These are phyloP conservation scores for Chenopodium quinoa DNA, from an alignment of 148 eudicot species.

Conservation along the genomic window DNA sequence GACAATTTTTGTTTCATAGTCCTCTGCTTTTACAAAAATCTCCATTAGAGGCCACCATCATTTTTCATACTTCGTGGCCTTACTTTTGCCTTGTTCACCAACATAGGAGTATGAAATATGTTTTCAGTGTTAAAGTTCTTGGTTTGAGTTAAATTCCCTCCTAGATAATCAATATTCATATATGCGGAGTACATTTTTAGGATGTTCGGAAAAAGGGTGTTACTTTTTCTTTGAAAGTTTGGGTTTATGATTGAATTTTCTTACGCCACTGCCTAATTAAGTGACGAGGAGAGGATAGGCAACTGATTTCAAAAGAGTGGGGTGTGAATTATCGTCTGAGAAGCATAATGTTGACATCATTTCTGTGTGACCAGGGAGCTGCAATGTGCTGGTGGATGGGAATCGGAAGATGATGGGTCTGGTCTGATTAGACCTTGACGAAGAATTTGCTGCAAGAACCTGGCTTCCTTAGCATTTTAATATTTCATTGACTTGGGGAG, in stretches of 20 bases:
- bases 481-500: constrained; percentile 7
- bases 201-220: neutral
- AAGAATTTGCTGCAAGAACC: neutral
- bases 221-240: too few species aligned
- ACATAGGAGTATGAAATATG: neutral
- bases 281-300: neutral
- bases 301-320: neutral
- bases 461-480: neutral
- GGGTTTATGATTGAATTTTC: neutral
- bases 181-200: neutral
- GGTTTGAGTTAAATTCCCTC: neutral
- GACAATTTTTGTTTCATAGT: neutral
- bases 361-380: constrained; percentile 41
- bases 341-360: neutral
- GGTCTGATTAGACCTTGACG: constrained; percentile 24
- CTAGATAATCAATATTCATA: too few species aligned
- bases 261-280: neutral
- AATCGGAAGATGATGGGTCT: constrained; percentile 37
- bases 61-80: neutral
- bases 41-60: neutral
- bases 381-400: constrained; percentile 38
- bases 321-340: neutral
- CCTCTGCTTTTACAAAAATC: neutral
- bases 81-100: neutral
- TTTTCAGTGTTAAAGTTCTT: neutral